Conservation (phyloP, 176 grass and related monocot genomes). For the Carex pumila region DNA sequence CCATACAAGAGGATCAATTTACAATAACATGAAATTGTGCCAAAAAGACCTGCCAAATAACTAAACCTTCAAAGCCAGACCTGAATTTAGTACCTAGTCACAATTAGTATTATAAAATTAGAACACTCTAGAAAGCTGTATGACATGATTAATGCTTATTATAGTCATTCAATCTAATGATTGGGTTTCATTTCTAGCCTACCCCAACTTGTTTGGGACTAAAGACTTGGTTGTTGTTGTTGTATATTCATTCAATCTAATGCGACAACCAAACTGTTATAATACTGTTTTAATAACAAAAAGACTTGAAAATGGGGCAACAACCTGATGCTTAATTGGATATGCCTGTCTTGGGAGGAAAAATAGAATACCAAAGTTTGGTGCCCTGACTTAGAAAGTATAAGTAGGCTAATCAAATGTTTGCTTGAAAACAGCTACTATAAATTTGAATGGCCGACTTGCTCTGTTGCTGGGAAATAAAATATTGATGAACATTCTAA, state of each 20-base stretch:
- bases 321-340: not conserved
- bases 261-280: not conserved
- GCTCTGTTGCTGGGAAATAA: not conserved
- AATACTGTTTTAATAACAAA: not conserved
- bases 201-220: too few relatives aligned
- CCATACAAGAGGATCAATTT: not conserved
- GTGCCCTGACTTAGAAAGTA: not conserved
- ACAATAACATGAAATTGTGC: too few relatives aligned
- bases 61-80: not conserved
- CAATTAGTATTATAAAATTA: not conserved
- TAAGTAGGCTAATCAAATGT: not conserved
- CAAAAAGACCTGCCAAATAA: not conserved
- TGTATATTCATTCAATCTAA: not conserved
- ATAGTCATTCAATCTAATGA: not conserved
- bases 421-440: not conserved
- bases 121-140: not conserved
- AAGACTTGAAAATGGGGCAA: too few relatives aligned
- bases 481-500: not conserved
- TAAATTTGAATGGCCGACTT: not conserved
- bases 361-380: not conserved
- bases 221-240: too few relatives aligned
- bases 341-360: not conserved
- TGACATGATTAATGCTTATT: not conserved
- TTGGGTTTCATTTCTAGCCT: too few relatives aligned
- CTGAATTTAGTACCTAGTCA: too few relatives aligned